These are phyloP conservation scores for Plasmodium inui DNA, from an alignment of 169 alveolate genomes.

Conservation along the genomic window DNA sequence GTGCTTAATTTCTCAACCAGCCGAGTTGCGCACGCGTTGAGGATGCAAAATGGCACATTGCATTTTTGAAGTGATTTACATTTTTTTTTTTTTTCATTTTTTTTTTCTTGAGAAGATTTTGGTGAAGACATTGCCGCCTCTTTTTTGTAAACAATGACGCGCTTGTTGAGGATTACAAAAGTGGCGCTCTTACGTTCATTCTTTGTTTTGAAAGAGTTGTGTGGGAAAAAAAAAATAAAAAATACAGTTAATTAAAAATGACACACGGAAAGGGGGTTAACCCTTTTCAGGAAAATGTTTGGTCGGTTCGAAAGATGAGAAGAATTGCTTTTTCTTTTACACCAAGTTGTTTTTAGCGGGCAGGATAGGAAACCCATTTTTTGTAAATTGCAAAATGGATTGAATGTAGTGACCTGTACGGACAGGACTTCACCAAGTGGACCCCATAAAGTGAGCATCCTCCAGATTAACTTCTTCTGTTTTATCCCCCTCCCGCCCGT, in stretches of 20 bases:
- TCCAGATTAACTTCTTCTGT: neutral
- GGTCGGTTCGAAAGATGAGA: neutral
- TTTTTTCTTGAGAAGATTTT: neutral
- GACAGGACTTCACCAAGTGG: neutral
- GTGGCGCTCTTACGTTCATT: neutral
- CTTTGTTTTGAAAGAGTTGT: neutral
- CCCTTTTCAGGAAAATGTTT: neutral
- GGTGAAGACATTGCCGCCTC: neutral
- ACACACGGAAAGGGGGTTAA: neutral
- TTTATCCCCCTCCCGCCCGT: neutral
- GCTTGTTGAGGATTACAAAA: neutral
- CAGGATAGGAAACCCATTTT: neutral
- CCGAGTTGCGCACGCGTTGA: neutral
- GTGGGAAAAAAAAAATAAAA: neutral
- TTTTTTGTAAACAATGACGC: neutral
- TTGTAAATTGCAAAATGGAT: neutral
- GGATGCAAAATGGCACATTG: neutral
- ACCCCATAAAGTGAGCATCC: neutral
- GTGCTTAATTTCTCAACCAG: neutral
- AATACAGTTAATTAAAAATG: neutral
- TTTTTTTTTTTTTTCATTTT: neutral
- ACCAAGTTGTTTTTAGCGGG: neutral
- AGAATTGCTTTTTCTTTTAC: neutral
- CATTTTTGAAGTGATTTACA: neutral
- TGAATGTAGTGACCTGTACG: neutral